Conservation (phyloP, 139 green algal genomes). For the Coccomyxa sp. region DNA sequence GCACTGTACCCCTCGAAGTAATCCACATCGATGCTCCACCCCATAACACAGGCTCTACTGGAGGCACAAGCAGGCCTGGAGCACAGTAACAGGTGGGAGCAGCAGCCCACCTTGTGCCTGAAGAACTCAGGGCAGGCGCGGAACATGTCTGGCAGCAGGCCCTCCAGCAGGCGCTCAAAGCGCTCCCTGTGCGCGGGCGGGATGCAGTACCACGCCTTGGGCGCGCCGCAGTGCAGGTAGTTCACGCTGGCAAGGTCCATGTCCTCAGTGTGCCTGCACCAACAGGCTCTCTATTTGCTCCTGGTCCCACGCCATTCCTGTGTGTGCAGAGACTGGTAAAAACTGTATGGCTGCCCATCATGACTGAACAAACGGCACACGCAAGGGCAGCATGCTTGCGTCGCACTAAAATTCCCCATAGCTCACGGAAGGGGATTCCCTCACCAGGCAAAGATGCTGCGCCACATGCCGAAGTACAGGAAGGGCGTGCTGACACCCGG, state of each 20-base stretch:
- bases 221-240: slow-evolving; percentile 90
- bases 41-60: background rate
- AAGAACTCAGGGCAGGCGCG: slow-evolving; percentile 62
- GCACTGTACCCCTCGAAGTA: background rate
- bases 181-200: slow-evolving; percentile 49
- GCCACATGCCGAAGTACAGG: slow-evolving; percentile 87
- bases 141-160: slow-evolving; percentile 50
- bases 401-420: background rate
- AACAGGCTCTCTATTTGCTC: no score
- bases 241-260: slow-evolving; percentile 91
- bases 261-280: slow-evolving; percentile 82
- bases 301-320: no score
- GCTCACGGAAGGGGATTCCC: background rate
- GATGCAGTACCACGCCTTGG: slow-evolving; percentile 88
- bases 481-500: slow-evolving; percentile 78
- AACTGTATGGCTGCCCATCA: no score
- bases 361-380: no score
- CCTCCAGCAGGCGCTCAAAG: slow-evolving; percentile 67
- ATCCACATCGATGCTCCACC: background rate
- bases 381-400: background rate
- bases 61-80: background rate
- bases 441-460: slow-evolving; percentile 74
- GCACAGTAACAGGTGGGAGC: no score
- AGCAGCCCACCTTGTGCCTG: slow-evolving; percentile 72
- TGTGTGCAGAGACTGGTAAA: no score